Conservation (phyloP, 164 flowering plant species). For the Liquidambar formosana region DNA sequence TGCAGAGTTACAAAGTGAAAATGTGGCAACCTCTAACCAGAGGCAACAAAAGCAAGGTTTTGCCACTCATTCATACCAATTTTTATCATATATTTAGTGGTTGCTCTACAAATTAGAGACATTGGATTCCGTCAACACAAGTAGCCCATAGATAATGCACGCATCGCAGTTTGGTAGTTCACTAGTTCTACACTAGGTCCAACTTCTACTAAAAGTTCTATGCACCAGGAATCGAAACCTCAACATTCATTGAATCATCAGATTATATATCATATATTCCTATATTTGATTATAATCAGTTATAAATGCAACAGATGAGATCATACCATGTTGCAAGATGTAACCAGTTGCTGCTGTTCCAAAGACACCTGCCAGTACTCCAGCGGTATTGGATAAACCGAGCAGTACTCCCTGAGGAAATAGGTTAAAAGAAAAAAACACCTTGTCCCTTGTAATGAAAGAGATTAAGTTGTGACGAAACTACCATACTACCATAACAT, state of each 20-base stretch:
- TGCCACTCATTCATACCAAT: too few relatives aligned
- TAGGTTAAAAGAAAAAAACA: neutral
- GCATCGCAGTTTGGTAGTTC: too few relatives aligned
- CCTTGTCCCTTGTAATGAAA: neutral
- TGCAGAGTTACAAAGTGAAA: too few relatives aligned
- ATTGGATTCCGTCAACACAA: too few relatives aligned
- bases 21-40: too few relatives aligned
- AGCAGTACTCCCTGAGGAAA: slow-evolving; percentile 79
- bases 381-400: slow-evolving; percentile 95
- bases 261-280: neutral
- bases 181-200: too few relatives aligned
- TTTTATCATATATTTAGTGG: too few relatives aligned
- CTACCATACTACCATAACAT: neutral
- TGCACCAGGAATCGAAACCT: too few relatives aligned
- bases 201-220: too few relatives aligned
- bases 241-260: neutral
- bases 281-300: neutral
- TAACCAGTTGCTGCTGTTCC: slow-evolving; percentile 97
- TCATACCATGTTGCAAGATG: slow-evolving; percentile 90
- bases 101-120: too few relatives aligned
- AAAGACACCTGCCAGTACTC: slow-evolving; percentile 91
- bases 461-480: neutral
- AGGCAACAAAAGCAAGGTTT: too few relatives aligned
- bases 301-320: slow-evolving; percentile 8
- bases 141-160: too few relatives aligned